Evolutionary conservation across 2,329 filamentous ascomycete genomes (phyloP).

Genomic region (Aspergillus cejpii): DNA sequence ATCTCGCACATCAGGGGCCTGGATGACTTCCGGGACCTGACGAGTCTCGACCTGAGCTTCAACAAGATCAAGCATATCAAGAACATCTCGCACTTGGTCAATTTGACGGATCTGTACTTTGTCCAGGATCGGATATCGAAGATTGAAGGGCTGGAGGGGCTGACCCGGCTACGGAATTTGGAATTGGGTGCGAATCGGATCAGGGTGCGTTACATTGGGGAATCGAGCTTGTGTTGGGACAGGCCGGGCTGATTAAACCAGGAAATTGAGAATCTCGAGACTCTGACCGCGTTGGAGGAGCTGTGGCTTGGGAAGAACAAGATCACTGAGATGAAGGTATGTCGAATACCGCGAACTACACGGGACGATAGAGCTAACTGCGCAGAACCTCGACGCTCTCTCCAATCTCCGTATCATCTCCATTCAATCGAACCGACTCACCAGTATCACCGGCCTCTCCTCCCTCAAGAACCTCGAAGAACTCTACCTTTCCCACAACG

Average conservation of each 20-base stretch:
- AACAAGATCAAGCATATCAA: conserved; percentile 99
- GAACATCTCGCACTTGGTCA: conserved; percentile 67
- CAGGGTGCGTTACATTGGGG: conserved; percentile 42
- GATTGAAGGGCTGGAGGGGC: conserved; percentile 75
- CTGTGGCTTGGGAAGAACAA: conserved; percentile 97
- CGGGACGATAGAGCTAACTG: conserved; percentile 6
- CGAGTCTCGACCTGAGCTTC: conserved; percentile 83
- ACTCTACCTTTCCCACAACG: conserved; percentile 92
- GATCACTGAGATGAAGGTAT: conserved; percentile 69
- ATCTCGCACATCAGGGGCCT: conserved; percentile 80
- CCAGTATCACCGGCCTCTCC: conserved; percentile 67
- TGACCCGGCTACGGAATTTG: conserved; percentile 70
- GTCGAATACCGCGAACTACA: background rate
- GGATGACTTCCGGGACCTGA: conserved; percentile 68
- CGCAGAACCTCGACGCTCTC: conserved; percentile 60
- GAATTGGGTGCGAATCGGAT: conserved; percentile 92
- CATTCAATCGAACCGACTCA: conserved; percentile 91
- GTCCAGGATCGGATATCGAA: conserved; percentile 88
- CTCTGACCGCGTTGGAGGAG: conserved; percentile 70
- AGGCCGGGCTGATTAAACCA: conserved; percentile 20
- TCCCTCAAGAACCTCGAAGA: conserved; percentile 73
- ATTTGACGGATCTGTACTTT: conserved; percentile 79
- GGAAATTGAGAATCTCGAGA: conserved; percentile 79
- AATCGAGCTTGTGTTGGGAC: background rate
- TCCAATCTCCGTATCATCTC: conserved; percentile 78